Base-by-base conservation (phyloP, 352 stramenopile species). In the Globisporangium ultimum region DNA sequence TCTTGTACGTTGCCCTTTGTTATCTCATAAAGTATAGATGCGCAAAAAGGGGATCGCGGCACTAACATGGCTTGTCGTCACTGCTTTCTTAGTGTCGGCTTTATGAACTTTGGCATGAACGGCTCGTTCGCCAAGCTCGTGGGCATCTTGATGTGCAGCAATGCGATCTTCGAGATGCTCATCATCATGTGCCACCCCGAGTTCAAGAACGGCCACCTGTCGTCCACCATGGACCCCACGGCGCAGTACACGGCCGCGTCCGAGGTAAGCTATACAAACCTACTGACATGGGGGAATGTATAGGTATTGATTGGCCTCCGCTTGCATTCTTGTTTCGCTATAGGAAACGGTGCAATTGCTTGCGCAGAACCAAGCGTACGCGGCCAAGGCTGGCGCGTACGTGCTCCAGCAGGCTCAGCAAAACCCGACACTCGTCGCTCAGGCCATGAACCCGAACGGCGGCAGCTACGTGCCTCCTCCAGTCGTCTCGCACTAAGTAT, bases 101-200 rank as follows among this genome's bases (percentile, higher is more conserved):
- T 93, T 46, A 93, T 95, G 86, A 80, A 93, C 53, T 95, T 95
- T 62, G 86, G 85, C 60, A 95, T 95, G 72, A 76, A 86, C 53
- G 72, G 81, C 53, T 73, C 78, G 34, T 77, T 95, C 63, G 63
- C 76, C 36, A 83, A 74, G 63, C 71, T 91, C 28, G 84, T 92
- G 34, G 86, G 84, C 40, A 46, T 88, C 18, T 70, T 91, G 64
- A 93, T 93, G 86, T 92, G 81, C 67, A 43, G 56, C 53, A 93
- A 93, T 50, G 84, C 81, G 36, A 48, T 88, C 6, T 68, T 95
- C 58, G 90, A 89, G 62, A 66, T 86, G 20, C 58, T 90, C 55
- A 78, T 95, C 48, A 89, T 95, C 69, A 70, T 86, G n/a, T 91
- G 73, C 63, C 86, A 95, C 67, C 86, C 80, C n/a, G 83, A 92